Conservation (phyloP, 2,329 filamentous ascomycete genomes). For the Alternaria tenuissima region DNA sequence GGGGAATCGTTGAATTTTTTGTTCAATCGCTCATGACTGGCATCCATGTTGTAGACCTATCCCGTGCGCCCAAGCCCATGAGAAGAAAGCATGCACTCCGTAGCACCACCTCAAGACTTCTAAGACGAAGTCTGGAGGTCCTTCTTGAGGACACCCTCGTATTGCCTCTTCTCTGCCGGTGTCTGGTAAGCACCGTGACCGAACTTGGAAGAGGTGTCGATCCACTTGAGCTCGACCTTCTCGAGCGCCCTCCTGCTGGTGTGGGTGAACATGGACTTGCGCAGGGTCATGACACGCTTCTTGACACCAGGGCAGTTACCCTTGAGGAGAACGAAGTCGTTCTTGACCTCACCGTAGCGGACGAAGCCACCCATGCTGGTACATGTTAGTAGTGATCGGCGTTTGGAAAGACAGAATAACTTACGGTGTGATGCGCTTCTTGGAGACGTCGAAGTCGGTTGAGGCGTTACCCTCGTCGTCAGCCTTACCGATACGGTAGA, state of each 20-base stretch:
- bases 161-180: slow-evolving; percentile 94
- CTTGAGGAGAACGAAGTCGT: slow-evolving; percentile 98
- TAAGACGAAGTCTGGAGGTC: slow-evolving; percentile 71
- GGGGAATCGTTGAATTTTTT: slow-evolving; percentile 52
- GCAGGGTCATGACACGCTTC: slow-evolving; percentile 99
- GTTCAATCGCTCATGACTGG: slow-evolving; percentile 43
- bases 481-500: slow-evolving; percentile 98
- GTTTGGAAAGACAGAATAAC: slow-evolving; percentile 54
- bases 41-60: slow-evolving; percentile 46
- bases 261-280: slow-evolving; percentile 98
- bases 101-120: slow-evolving; percentile 39
- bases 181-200: slow-evolving; percentile 99
- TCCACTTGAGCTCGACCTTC: slow-evolving; percentile 99
- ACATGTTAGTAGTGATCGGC: slow-evolving; percentile 46
- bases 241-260: slow-evolving; percentile 94
- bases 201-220: slow-evolving; percentile 99
- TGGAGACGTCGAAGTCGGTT: slow-evolving; percentile 95
- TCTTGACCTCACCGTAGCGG: slow-evolving; percentile 98
- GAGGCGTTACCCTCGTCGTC: slow-evolving; percentile 90
- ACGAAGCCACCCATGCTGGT: slow-evolving; percentile 97
- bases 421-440: slow-evolving; percentile 99
- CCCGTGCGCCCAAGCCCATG: slow-evolving; percentile 49
- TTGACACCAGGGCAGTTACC: slow-evolving; percentile 96
- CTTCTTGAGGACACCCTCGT: slow-evolving; percentile 99
- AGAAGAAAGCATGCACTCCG: slow-evolving; percentile 44